These are phyloP conservation scores for Fusarium udum DNA, from an alignment of 2,329 filamentous ascomycete species.

Conservation along the genomic window DNA sequence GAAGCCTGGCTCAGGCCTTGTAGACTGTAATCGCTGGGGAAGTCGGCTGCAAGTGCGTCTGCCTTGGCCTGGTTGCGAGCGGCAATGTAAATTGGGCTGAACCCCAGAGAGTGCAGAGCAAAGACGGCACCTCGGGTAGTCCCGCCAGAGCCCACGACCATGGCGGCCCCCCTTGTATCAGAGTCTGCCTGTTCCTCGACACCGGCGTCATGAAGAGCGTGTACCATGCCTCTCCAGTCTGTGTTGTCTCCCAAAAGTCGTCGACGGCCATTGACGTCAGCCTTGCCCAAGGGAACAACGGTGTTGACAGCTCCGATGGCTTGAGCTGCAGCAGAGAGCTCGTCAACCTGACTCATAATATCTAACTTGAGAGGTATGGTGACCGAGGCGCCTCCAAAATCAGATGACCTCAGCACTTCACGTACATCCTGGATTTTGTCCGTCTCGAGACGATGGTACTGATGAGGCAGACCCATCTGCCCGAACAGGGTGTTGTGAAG, in stretches of 20 bases:
- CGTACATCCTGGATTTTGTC: conserved; percentile 68
- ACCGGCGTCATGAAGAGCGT: conserved; percentile 77
- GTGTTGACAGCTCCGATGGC: conserved; percentile 96
- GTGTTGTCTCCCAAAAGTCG: conserved; percentile 89
- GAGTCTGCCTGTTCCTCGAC: conserved; percentile 53
- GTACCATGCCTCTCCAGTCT: conserved; percentile 92
- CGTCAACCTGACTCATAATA: conserved; percentile 82
- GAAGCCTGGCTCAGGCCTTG: conserved; percentile 64
- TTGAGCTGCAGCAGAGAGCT: conserved; percentile 79
- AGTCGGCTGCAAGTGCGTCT: conserved; percentile 72
- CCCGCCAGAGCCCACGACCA: conserved; percentile 91
- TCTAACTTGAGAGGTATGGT: conserved; percentile 96
- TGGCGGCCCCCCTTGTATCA: conserved; percentile 72
- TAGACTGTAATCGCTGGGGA: conserved; percentile 78
- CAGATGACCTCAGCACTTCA: conserved; percentile 71
- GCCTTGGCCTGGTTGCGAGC: conserved; percentile 79
- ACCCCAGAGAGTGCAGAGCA: conserved; percentile 84
- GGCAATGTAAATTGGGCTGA: conserved; percentile 85
- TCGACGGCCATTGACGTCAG: conserved; percentile 52
- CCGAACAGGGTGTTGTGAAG: conserved; percentile 89
- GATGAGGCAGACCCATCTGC: conserved; percentile 81
- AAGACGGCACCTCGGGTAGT: conserved; percentile 93
- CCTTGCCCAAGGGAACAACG: conserved; percentile 69
- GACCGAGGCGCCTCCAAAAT: conserved; percentile 93
- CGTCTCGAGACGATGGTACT: conserved; percentile 82